Percentiles rank a stretch among this genome's conserved stretches.
Evolutionary conservation across 306 rosid genomes (phyloP).

Genomic region (Cucurbita argyrosperma): DNA sequence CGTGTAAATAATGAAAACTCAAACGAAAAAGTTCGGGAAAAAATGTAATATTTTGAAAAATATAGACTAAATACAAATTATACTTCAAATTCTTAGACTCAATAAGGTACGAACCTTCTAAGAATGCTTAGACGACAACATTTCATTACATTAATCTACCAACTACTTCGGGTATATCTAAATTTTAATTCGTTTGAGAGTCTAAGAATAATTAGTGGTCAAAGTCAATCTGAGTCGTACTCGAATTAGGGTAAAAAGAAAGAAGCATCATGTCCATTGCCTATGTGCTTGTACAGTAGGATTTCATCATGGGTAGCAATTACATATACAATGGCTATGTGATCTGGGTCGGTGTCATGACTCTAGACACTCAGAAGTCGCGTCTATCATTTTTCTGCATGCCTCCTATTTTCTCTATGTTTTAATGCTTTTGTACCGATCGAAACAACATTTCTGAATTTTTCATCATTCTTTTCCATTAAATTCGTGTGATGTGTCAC

Average conservation of each 20-base stretch:
- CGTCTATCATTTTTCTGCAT: not conserved
- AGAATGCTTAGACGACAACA: too few species aligned
- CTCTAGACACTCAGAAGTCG: not conserved
- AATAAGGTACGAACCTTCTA: too few species aligned
- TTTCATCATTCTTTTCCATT: not conserved
- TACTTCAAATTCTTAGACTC: too few species aligned
- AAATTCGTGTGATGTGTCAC: not conserved
- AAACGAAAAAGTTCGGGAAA: too few species aligned
- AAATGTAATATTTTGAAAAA: too few species aligned
- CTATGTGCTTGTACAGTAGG: not conserved
- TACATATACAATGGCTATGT: not conserved
- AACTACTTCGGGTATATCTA: too few species aligned
- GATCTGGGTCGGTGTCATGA: not conserved
- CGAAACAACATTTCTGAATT: not conserved
- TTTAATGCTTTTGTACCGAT: not conserved
- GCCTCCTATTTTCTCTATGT: not conserved
- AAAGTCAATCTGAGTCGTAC: too few species aligned
- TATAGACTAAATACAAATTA: too few species aligned
- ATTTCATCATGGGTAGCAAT: not conserved
- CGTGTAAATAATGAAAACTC: too few species aligned
- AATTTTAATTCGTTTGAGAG: too few species aligned
- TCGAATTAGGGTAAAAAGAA: not conserved
- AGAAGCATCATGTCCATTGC: not conserved
- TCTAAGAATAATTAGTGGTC: too few species aligned
- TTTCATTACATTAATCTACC: too few species aligned